Conservation (phyloP, 2,329 filamentous ascomycete genomes). For the Zymoseptoria brevis region DNA sequence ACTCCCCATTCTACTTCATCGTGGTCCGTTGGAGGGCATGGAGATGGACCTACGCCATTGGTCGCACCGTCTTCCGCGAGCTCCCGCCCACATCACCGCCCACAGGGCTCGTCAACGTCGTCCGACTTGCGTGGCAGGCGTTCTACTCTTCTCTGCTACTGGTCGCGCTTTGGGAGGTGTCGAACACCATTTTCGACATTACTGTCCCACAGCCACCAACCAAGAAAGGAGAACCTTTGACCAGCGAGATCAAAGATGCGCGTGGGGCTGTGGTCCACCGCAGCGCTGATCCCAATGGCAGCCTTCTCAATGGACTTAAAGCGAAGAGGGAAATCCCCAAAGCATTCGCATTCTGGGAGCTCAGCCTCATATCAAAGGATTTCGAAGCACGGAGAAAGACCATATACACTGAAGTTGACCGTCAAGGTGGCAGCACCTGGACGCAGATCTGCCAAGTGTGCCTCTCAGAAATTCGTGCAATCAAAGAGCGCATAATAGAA, state of each 20-base stretch:
- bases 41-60: slow-evolving; percentile 61
- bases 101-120: slow-evolving; percentile 43
- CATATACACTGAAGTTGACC: slow-evolving; percentile 82
- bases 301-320: slow-evolving; percentile 73
- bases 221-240: slow-evolving; percentile 78
- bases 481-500: slow-evolving; percentile 60
- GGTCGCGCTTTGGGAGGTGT: slow-evolving; percentile 64
- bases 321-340: slow-evolving; percentile 73
- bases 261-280: slow-evolving; percentile 20
- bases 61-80: slow-evolving; percentile 62
- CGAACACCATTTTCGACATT: slow-evolving; percentile 69
- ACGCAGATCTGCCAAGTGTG: slow-evolving; percentile 66
- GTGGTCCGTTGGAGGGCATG: slow-evolving; percentile 58
- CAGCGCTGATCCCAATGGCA: slow-evolving; percentile 70
- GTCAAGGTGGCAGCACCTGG: slow-evolving; percentile 70
- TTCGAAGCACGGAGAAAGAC: slow-evolving; percentile 68
- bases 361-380: slow-evolving; percentile 67
- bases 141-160: slow-evolving; percentile 58
- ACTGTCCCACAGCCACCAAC: slow-evolving; percentile 73
- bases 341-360: slow-evolving; percentile 86
- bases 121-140: slow-evolving; percentile 15
- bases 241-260: slow-evolving; percentile 60
- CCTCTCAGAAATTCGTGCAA: slow-evolving; percentile 58
- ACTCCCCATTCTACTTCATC: slow-evolving; percentile 50
- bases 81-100: slow-evolving; percentile 59